Evolutionary conservation across 2,329 filamentous ascomycete species (phyloP).

Genomic region (Atkinsonella hypoxylon): DNA sequence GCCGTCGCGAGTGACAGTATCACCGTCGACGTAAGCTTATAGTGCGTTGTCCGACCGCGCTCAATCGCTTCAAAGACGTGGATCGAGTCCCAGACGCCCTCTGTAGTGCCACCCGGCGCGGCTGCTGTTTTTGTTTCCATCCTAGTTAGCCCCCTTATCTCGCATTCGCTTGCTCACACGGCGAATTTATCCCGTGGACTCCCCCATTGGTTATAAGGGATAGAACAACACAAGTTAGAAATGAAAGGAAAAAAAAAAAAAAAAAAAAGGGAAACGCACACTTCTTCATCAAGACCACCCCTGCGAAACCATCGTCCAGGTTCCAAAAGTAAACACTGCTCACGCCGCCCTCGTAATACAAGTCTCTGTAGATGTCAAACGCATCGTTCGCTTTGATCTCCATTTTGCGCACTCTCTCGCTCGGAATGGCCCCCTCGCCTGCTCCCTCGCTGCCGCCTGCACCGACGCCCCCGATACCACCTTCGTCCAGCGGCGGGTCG

Average conservation of each 20-base stretch:
- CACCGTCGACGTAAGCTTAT: conserved; percentile 95
- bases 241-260: background rate
- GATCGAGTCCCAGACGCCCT: conserved; percentile 93
- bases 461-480: conserved; percentile 40
- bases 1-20: conserved; percentile 72
- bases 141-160: background rate
- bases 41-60: conserved; percentile 81
- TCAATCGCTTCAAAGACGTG: conserved; percentile 97
- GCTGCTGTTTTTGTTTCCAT: conserved; percentile 37
- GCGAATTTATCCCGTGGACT: background rate
- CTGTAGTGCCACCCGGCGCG: conserved; percentile 50
- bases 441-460: conserved; percentile 45
- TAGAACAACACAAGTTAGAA: too few relatives aligned
- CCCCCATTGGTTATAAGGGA: too few relatives aligned
- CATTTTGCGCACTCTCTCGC: conserved; percentile 84
- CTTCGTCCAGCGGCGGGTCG: conserved; percentile 70
- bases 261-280: conserved; percentile 35
- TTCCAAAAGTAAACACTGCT: conserved; percentile 98
- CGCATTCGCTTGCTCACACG: too few relatives aligned
- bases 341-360: conserved; percentile 95
- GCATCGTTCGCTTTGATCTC: conserved; percentile 90
- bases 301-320: conserved; percentile 92
- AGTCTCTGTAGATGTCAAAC: conserved; percentile 90
- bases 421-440: conserved; percentile 74
- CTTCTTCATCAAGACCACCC: conserved; percentile 93